A percentile compares a stretch with the other conserved stretches of the same genome.
Evolutionary conservation across 345 rosid species (phyloP).

Genomic region (Ricinus communis): DNA sequence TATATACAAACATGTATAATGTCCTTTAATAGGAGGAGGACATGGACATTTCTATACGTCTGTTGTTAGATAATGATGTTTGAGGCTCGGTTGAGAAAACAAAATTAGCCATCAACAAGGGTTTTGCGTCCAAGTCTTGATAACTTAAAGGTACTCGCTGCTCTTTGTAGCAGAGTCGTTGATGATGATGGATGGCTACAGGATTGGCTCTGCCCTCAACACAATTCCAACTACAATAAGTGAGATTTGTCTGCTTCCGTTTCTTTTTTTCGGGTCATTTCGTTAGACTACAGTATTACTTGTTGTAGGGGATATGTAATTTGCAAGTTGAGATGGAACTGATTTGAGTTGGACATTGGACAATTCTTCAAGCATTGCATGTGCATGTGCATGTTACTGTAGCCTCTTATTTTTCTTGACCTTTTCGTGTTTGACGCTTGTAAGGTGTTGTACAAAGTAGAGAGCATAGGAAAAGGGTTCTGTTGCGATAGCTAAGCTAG

Average conservation of each 20-base stretch:
- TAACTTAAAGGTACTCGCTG: background rate
- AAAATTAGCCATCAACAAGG: background rate
- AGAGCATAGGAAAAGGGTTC: no score
- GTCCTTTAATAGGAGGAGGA: no score
- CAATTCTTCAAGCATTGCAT: background rate
- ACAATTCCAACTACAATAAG: background rate
- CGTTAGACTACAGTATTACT: background rate
- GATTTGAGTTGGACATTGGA: background rate
- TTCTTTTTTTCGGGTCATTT: background rate
- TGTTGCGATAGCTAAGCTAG: no score
- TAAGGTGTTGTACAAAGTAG: no score
- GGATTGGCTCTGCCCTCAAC: background rate
- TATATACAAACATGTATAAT: no score
- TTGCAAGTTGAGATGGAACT: background rate
- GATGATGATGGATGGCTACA: slow-evolving; percentile 2
- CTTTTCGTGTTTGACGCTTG: no score
- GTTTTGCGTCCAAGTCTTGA: background rate
- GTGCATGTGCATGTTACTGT: background rate
- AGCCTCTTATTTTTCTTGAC: no score
- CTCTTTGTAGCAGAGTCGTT: background rate
- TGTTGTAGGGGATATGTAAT: background rate
- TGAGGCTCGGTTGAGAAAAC: background rate
- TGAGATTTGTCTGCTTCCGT: background rate
- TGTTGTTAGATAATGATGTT: background rate
- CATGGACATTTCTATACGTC: no score